Conservation (phyloP, 176 grass and related monocot species). For the Phragmites australis region DNA sequence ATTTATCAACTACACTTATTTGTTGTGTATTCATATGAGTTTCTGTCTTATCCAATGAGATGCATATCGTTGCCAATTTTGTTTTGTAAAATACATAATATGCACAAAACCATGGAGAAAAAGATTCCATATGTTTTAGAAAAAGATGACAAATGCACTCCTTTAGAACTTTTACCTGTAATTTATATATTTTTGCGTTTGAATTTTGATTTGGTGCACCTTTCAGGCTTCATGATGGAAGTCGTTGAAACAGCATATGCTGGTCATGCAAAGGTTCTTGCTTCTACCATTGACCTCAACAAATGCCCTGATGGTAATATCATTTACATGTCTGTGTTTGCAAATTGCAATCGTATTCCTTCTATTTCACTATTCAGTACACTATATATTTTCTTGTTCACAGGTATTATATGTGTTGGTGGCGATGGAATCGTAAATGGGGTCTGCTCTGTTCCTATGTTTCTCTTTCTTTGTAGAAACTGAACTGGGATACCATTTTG, state of each 20-base stretch:
- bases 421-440: constrained; percentile 96
- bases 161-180: constrained; percentile 19
- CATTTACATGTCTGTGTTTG: constrained; percentile 15
- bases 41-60: constrained; percentile 18
- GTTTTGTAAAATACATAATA: constrained; percentile 12
- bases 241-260: constrained; percentile 82
- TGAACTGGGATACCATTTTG: constrained; percentile 1
- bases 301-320: constrained; percentile 77
- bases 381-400: constrained; percentile 20
- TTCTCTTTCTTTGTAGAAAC: constrained; percentile 12
- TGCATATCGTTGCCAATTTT: background rate
- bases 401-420: constrained; percentile 87
- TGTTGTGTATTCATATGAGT: constrained; percentile 20
- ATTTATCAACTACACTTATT: constrained; percentile 6
- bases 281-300: constrained; percentile 66
- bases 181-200: constrained; percentile 48
- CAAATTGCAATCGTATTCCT: background rate
- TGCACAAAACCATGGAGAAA: background rate
- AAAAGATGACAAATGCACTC: background rate
- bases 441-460: constrained; percentile 31
- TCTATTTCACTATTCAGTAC: constrained; percentile 9
- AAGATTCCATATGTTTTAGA: background rate
- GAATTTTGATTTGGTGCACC: constrained; percentile 67
- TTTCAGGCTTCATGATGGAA: constrained; percentile 90
- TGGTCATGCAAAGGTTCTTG: constrained; percentile 83